phyloP scores from a whole-genome alignment of 106 monocot species.

The Allium fistulosum region DNA sequence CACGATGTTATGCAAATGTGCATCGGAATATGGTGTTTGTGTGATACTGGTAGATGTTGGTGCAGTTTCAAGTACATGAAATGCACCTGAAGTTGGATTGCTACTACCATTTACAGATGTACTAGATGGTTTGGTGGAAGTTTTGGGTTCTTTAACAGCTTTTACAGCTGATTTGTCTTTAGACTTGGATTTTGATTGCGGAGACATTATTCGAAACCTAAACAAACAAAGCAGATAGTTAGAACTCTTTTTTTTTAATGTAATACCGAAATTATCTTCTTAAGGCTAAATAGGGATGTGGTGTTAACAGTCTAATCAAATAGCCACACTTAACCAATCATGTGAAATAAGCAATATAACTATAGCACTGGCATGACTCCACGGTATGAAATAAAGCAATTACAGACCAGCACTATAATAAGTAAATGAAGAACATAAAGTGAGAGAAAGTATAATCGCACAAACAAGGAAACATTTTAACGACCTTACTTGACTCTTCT shows the following conservation, averaged over 20 bases:
- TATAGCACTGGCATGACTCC: too few relatives aligned
- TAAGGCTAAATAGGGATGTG: not conserved
- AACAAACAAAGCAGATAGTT: not conserved
- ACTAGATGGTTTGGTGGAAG: constrained; percentile 17
- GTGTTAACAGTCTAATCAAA: too few relatives aligned
- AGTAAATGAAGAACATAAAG: not conserved
- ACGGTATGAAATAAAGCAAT: not conserved
- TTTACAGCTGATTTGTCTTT: constrained; percentile 45
- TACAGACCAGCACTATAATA: not conserved
- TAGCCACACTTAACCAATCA: not conserved
- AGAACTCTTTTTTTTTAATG: not conserved
- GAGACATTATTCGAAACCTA: constrained; percentile 43
- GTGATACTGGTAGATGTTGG: not conserved
- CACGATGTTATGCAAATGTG: constrained; percentile 19
- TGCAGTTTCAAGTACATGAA: constrained; percentile 36
- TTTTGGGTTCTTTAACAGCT: constrained; percentile 34
- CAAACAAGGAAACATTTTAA: too few relatives aligned
- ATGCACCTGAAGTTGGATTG: constrained; percentile 42
- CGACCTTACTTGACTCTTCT: too few relatives aligned
- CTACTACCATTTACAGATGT: constrained; percentile 22
- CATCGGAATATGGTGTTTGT: constrained; percentile 11
- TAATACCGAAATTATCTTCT: not conserved
- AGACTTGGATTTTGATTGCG: constrained; percentile 74
- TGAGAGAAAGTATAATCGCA: too few relatives aligned
- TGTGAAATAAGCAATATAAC: not conserved